Base-by-base conservation (phyloP, 2,329 filamentous ascomycete species). In the Fusarium sp. region DNA sequence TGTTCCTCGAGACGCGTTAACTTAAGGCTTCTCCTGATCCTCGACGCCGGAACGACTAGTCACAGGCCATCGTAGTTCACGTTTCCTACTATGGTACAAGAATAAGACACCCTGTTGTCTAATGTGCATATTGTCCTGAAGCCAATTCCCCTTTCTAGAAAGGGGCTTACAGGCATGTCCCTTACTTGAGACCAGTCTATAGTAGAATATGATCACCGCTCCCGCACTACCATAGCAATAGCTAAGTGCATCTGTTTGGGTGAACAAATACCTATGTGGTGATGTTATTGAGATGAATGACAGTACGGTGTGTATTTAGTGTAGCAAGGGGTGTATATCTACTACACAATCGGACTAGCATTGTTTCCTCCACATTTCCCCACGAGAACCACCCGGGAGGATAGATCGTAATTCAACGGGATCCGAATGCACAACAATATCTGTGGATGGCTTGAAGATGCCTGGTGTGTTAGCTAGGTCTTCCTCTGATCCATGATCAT, bases 301-400 rank as follows among this genome's bases (percentile, higher is more conserved):
- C 11, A 20, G 33, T 13, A 20, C 33, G 20, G 55, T 13, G 47
- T 42, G 31, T 27, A 8, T 33, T 11, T 48, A 46, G 17, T 17
- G 23, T 13, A 4, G 6, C 6, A 2, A 11, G 2, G 15, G 66
- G 66, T 18, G 62, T 69, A 33, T 17, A n/a, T 10, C 3, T 63
- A 69, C n/a, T 31, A 21, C 15, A 33, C 25, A 17, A 18, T 15
- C 23, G 23, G 27, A 8, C 14, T 29, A 25, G 46, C 17, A 66
- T 53, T 46, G n/a, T 50, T 43, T 55, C 48, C 35, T 41, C 25
- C 35, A 14, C 43, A 63, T 53, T 59, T 72, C 58, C 60, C 64
- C 52, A 67, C 66, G 61, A 70, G 52, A 63, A 70, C 57, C 45
- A 40, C 43, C 59, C 58, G 53, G 58, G 53, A 59, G 65, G 66